Percentiles rank a stretch among this genome's conserved stretches.
These are phyloP conservation scores for Trichopus zeylanicus DNA, from an alignment of 116 monocot species.

Conservation along the genomic window DNA sequence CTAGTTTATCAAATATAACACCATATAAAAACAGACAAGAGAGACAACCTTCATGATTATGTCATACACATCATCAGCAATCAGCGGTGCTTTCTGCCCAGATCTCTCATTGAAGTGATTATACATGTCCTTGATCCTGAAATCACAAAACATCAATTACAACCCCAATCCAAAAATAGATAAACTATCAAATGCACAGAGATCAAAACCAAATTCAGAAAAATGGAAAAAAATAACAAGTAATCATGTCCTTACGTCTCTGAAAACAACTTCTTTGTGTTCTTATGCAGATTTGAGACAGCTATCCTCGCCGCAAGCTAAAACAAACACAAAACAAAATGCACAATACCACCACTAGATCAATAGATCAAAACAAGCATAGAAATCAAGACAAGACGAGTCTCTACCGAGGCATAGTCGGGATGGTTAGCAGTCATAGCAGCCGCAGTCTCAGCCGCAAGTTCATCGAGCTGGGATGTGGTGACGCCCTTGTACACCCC, in stretches of 20 bases:
- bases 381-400: neutral
- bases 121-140: slow-evolving; percentile 82
- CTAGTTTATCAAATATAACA: too few relatives aligned
- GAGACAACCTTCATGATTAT: slow-evolving; percentile 72
- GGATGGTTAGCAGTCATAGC: slow-evolving; percentile 94
- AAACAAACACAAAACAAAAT: neutral
- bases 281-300: slow-evolving; percentile 93
- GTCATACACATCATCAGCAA: slow-evolving; percentile 85
- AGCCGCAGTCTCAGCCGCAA: slow-evolving; percentile 94
- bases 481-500: slow-evolving; percentile 97
- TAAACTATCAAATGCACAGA: neutral
- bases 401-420: slow-evolving; percentile 74
- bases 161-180: slow-evolving; percentile 1
- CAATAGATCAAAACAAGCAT: neutral
- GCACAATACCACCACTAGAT: neutral
- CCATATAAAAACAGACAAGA: neutral
- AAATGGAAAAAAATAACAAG: too few relatives aligned
- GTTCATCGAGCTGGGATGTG: slow-evolving; percentile 93
- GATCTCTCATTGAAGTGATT: slow-evolving; percentile 62
- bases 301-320: slow-evolving; percentile 80
- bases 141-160: neutral
- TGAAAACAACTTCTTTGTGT: slow-evolving; percentile 86
- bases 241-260: slow-evolving; percentile 62
- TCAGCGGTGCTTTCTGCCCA: slow-evolving; percentile 52
- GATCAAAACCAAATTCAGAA: slow-evolving; percentile 3